phyloP scores from a whole-genome alignment of 2,329 filamentous ascomycete species.

The Neocucurbitaria cava region DNA sequence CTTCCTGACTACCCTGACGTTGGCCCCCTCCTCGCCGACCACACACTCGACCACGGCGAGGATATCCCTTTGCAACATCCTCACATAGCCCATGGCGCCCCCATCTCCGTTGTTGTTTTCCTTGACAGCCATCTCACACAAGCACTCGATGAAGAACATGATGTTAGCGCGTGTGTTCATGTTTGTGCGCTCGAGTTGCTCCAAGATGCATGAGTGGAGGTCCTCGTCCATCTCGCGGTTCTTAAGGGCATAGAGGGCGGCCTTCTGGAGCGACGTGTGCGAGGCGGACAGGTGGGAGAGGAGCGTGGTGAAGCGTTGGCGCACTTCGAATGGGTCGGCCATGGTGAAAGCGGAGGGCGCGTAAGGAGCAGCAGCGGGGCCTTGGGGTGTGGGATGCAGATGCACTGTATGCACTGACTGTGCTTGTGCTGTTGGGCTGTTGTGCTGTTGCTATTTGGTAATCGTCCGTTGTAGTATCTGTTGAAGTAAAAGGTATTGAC shows the following conservation, averaged over 20 bases:
- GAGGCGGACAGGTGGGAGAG: slow-evolving; percentile 91
- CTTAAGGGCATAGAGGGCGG: slow-evolving; percentile 92
- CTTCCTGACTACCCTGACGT: slow-evolving; percentile 89
- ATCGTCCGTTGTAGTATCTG: no score
- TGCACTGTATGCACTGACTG: no score
- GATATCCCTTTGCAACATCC: slow-evolving; percentile 95
- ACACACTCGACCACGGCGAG: slow-evolving; percentile 90
- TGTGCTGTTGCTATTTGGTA: no score
- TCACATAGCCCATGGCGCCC: slow-evolving; percentile 79
- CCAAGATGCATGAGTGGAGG: slow-evolving; percentile 93
- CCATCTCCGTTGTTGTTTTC: slow-evolving; percentile 71
- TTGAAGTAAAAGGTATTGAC: no score
- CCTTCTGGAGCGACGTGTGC: slow-evolving; percentile 86
- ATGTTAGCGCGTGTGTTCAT: slow-evolving; percentile 99
- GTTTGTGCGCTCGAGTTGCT: slow-evolving; percentile 91
- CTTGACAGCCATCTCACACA: slow-evolving; percentile 83
- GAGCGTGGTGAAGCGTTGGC: slow-evolving; percentile 92
- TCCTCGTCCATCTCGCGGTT: slow-evolving; percentile 96
- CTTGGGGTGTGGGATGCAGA: neutral
- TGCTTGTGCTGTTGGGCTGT: no score
- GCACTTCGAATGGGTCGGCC: slow-evolving; percentile 95
- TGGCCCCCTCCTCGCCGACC: slow-evolving; percentile 86
- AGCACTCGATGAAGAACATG: slow-evolving; percentile 98
- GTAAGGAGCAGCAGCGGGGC: neutral
- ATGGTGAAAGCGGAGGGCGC: slow-evolving; percentile 48